phyloP scores from a whole-genome alignment of 2,329 filamentous ascomycete species.

The Myrmaecium sp. region DNA sequence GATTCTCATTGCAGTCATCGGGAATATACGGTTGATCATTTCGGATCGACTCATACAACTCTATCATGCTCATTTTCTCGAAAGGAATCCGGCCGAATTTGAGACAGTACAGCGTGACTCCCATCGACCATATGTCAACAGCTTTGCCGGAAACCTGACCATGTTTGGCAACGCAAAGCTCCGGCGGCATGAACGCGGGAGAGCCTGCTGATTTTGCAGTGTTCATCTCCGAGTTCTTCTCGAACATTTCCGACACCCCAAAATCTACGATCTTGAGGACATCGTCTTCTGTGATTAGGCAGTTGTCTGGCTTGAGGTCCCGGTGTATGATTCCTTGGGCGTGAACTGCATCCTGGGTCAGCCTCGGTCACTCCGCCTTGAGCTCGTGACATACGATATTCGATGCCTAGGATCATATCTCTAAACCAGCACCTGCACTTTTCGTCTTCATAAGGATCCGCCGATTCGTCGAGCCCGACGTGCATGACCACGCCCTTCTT shows the following conservation, averaged over 20 bases:
- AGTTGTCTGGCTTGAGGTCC: slow-evolving; percentile 96
- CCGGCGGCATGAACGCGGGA: slow-evolving; percentile 84
- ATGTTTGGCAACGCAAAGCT: slow-evolving; percentile 75
- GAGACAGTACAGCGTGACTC: slow-evolving; percentile 82
- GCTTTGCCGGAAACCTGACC: slow-evolving; percentile 77
- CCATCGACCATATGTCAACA: slow-evolving; percentile 98
- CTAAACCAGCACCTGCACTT: slow-evolving; percentile 82
- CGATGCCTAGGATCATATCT: slow-evolving; percentile 84
- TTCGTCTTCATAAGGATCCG: slow-evolving; percentile 69
- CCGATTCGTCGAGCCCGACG: slow-evolving; percentile 68
- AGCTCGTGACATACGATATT: slow-evolving; percentile 50
- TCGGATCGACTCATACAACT: slow-evolving; percentile 80
- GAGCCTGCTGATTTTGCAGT: slow-evolving; percentile 88
- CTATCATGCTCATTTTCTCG: slow-evolving; percentile 58
- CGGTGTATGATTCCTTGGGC: slow-evolving; percentile 87
- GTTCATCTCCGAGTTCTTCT: slow-evolving; percentile 72
- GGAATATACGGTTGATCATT: slow-evolving; percentile 48
- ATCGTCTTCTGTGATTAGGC: slow-evolving; percentile 75
- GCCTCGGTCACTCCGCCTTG: slow-evolving; percentile 3
- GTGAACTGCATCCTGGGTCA: slow-evolving; percentile 45
- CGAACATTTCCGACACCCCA: slow-evolving; percentile 98
- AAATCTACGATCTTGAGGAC: slow-evolving; percentile 97
- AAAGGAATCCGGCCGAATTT: slow-evolving; percentile 83
- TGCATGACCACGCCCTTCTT: slow-evolving; percentile 97
- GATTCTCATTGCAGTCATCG: slow-evolving; percentile 45